Evolutionary conservation across 1,284 basidiomycete genomes (phyloP), one percentile per base, ranked within the genome.

Genomic region (Meira miltonrushii): DNA sequence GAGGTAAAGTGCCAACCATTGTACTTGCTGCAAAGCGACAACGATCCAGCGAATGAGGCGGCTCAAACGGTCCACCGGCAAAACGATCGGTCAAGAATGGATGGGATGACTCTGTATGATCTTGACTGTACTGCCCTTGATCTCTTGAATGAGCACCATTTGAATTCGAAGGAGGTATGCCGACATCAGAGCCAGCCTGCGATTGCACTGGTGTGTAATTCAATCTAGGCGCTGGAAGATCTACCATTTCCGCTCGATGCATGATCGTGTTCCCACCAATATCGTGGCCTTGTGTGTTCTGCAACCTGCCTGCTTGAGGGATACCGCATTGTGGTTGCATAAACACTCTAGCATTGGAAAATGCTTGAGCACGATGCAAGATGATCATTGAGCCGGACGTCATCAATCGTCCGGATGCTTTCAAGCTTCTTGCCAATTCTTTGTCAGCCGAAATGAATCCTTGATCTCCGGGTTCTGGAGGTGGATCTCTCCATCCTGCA

Each of bases 261-360:
- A 12, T 59, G 60, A 38, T 68, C 65, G 46, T 61, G 61, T 39
- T 44, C 43, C 17, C 43, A 4, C 17, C 43, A 13, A 43, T 17
- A 19, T 39, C 51, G 38, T 39, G 38, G 6, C 19, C 33, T 12
- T 25, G n/a, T 17, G 4, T 5, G 12, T 53, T 52, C 33, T 48
- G 41, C 17, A 53, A 7, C 21, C 56, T 12, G n/a, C 13, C n/a
- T 1, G 66, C 64, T 23, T 67, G 65, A 11, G 71, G 71, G 33
- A 73, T 64, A 8, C 71, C 69, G 39, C 71, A 73, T 11, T 68
- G 68, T 1, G 69, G 69, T 33, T 57, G 55, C 25, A 73, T 65
- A 58, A 73, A 73, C 61, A 73, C 67, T 25, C 62, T 47, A 17
- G 71, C 71, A 41, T 71, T 71, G 21, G 69, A 69, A 39, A 69